Percentiles rank a stretch among this genome's conserved stretches.
Evolutionary conservation across 805 yeast species (phyloP).

Genomic region (Lachancea nothofagi): DNA sequence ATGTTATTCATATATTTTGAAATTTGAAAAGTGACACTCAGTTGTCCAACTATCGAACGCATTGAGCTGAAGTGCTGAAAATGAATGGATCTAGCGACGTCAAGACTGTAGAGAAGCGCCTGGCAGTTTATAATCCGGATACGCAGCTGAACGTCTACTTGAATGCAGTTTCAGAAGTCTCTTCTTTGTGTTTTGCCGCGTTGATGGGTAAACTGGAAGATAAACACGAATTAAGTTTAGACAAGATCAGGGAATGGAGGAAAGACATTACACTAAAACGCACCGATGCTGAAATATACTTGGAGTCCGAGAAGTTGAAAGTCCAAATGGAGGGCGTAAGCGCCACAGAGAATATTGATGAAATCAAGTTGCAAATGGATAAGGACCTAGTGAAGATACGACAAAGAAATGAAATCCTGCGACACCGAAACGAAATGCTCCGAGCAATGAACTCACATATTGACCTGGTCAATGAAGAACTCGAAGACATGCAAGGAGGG

Average conservation of each 20-base stretch:
- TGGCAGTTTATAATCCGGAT: conserved; percentile 14
- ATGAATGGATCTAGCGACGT: neutral
- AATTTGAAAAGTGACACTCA: too few relatives aligned
- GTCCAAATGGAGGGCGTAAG: conserved; percentile 24
- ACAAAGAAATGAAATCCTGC: conserved; percentile 11
- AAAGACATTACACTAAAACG: conserved; percentile 19
- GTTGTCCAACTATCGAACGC: too few relatives aligned
- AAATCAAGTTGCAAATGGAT: conserved; percentile 13
- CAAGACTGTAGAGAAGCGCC: conserved; percentile 4
- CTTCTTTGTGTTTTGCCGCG: conserved; percentile 16
- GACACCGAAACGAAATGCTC: conserved; percentile 20
- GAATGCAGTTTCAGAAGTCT: conserved; percentile 19
- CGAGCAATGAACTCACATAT: conserved; percentile 25
- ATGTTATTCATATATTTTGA: too few relatives aligned
- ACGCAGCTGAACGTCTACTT: conserved; percentile 22
- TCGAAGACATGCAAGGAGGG: conserved; percentile 20
- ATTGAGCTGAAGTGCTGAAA: too few relatives aligned
- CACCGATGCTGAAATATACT: conserved; percentile 22
- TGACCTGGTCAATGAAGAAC: conserved; percentile 20
- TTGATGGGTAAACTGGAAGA: conserved; percentile 21
- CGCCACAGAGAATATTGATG: conserved; percentile 15
- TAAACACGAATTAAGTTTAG: conserved; percentile 9
- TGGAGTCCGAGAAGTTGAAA: conserved; percentile 24
- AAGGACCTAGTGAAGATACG: conserved; percentile 16
- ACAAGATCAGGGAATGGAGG: conserved; percentile 12